Evolutionary conservation across 1,284 basidiomycete species (phyloP).

Genomic region (Apiotrichum akiyoshidainum): DNA sequence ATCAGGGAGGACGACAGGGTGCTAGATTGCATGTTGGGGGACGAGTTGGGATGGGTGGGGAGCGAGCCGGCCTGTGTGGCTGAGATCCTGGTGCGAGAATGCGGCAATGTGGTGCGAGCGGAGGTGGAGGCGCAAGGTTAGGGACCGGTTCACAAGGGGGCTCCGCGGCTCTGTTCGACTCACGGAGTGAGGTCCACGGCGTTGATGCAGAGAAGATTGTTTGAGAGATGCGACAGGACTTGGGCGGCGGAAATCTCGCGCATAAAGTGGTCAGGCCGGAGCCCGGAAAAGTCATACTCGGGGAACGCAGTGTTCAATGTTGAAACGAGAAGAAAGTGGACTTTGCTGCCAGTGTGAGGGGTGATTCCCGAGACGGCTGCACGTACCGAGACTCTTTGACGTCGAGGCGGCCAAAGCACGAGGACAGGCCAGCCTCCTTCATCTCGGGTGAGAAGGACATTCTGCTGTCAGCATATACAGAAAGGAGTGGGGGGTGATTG

Average conservation of each 20-base stretch:
- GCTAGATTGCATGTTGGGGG: not conserved
- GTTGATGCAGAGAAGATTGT: constrained; percentile 31
- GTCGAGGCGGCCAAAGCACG: constrained; percentile 50
- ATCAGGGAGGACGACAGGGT: constrained; percentile 5
- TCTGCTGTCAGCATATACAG: constrained; percentile 16
- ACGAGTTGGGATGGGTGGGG: not conserved
- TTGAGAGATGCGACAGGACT: constrained; percentile 36
- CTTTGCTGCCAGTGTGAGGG: constrained; percentile 34
- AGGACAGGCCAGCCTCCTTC: constrained; percentile 46
- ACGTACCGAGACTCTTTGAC: constrained; percentile 49
- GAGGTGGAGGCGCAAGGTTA: constrained; percentile 3
- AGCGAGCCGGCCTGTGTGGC: constrained; percentile 4
- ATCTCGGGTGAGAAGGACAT: constrained; percentile 51
- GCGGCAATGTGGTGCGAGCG: constrained; percentile 3
- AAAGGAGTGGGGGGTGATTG: not conserved
- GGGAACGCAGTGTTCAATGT: constrained; percentile 97
- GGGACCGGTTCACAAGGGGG: constrained; percentile 7
- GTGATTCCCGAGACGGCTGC: not conserved
- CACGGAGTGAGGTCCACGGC: constrained; percentile 28
- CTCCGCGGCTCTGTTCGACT: constrained; percentile 16
- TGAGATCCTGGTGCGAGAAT: constrained; percentile 6
- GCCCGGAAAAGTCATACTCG: constrained; percentile 93
- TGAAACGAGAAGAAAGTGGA: constrained; percentile 74
- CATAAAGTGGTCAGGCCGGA: constrained; percentile 85
- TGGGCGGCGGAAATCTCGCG: constrained; percentile 67